Percentiles rank a stretch among this genome's conserved stretches.
These are phyloP conservation scores for Darksidea phi DNA, from an alignment of 495 filamentous ascomycete species.

Conservation along the genomic window DNA sequence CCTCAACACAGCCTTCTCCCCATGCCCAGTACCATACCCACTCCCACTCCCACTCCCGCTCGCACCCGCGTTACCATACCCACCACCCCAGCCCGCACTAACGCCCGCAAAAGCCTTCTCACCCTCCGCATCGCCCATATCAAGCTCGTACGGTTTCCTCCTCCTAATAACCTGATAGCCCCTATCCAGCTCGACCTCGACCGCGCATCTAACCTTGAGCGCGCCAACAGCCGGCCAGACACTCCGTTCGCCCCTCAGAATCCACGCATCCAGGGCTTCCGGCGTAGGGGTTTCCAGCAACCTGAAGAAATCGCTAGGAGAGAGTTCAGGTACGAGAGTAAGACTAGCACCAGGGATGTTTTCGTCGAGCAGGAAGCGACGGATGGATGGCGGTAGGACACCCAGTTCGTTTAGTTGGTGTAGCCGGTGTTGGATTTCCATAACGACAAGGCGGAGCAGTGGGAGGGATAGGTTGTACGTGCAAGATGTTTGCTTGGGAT, in stretches of 20 bases:
- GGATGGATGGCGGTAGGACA: constrained; percentile 64
- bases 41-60: no score
- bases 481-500: constrained; percentile 54
- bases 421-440: constrained; percentile 80
- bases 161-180: constrained; percentile 77
- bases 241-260: constrained; percentile 75
- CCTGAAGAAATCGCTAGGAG: constrained; percentile 65
- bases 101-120: no score
- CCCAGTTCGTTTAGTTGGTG: constrained; percentile 76
- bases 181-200: constrained; percentile 83
- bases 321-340: constrained; percentile 80
- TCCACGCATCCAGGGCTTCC: constrained; percentile 79
- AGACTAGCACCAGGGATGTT: constrained; percentile 76
- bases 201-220: constrained; percentile 75
- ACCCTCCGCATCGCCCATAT: no score
- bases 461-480: constrained; percentile 58
- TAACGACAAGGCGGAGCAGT: constrained; percentile 64
- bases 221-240: constrained; percentile 92
- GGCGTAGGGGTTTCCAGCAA: constrained; percentile 78
- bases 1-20: constrained; percentile 15
- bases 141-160: constrained; percentile 49
- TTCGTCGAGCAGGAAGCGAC: constrained; percentile 84
- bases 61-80: no score
- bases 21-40: neutral
- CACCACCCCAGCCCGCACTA: no score